These are phyloP conservation scores for Bruguiera gymnorhiza DNA, from an alignment of 345 rosid genomes.

Conservation along the genomic window DNA sequence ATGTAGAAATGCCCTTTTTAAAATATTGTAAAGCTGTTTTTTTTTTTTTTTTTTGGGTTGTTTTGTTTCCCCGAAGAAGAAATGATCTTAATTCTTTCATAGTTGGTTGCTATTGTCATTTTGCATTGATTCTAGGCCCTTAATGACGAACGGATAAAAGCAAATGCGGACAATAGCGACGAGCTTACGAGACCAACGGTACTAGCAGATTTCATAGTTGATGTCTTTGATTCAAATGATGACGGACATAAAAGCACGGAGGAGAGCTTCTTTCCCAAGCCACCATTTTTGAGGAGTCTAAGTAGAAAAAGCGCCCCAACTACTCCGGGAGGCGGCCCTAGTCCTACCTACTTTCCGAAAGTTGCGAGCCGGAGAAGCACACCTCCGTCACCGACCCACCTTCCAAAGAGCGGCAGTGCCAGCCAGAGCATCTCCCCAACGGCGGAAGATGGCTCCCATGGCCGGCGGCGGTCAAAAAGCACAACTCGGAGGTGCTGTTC, in stretches of 20 bases:
- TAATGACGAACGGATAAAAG: constrained; percentile 22
- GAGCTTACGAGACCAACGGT: constrained; percentile 24
- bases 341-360: constrained; percentile 39
- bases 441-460: not conserved
- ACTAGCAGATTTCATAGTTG: not conserved
- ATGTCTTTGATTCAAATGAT: not conserved
- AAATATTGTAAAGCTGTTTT: no score
- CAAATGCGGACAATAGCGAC: constrained; percentile 20
- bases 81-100: not conserved
- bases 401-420: constrained; percentile 22
- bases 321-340: constrained; percentile 12
- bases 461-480: constrained; percentile 13
- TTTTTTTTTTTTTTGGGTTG: no score
- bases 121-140: constrained; percentile 15
- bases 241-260: constrained; percentile 30
- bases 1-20: no score
- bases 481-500: constrained; percentile 2
- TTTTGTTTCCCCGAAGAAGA: not conserved
- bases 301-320: constrained; percentile 51
- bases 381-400: constrained; percentile 16
- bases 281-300: constrained; percentile 30
- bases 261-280: constrained; percentile 41
- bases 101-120: not conserved
- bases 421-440: constrained; percentile 21
- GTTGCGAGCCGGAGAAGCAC: constrained; percentile 17